Conservation (phyloP, 2,329 filamentous ascomycete genomes). For the Penicillium sp. region DNA sequence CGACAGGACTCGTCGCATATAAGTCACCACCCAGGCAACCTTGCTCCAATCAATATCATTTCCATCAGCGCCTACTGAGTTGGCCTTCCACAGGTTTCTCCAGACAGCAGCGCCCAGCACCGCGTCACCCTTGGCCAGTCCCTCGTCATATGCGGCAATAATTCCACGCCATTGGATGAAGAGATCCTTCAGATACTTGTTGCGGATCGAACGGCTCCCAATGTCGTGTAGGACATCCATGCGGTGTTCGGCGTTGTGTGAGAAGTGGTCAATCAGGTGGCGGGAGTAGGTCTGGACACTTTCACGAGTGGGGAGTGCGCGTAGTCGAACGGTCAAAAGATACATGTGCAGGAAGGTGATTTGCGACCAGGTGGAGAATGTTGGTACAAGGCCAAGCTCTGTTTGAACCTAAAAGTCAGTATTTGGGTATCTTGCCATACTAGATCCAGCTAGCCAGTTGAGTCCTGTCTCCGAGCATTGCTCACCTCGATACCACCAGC, state of each 20-base stretch:
- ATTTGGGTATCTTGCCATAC: neutral
- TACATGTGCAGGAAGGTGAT: slow-evolving; percentile 97
- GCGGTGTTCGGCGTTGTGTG: slow-evolving; percentile 67
- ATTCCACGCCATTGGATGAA: slow-evolving; percentile 92
- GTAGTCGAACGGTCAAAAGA: slow-evolving; percentile 78
- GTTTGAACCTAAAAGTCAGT: neutral
- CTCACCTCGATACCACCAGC: slow-evolving; percentile 79
- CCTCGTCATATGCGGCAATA: slow-evolving; percentile 64
- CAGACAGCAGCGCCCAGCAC: slow-evolving; percentile 70
- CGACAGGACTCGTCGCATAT: slow-evolving; percentile 60
- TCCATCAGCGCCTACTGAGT: slow-evolving; percentile 43
- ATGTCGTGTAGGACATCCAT: slow-evolving; percentile 55
- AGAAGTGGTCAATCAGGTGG: slow-evolving; percentile 93
- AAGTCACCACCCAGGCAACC: slow-evolving; percentile 63
- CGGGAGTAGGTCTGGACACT: slow-evolving; percentile 77
- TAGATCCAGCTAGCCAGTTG: neutral
- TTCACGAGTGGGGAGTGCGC: slow-evolving; percentile 68
- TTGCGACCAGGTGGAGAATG: slow-evolving; percentile 94
- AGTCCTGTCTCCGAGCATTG: neutral
- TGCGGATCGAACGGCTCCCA: slow-evolving; percentile 55
- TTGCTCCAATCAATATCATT: slow-evolving; percentile 60
- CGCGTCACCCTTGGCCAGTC: slow-evolving; percentile 48
- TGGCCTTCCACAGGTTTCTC: slow-evolving; percentile 87
- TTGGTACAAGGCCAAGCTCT: slow-evolving; percentile 79
- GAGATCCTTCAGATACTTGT: slow-evolving; percentile 75